Evolutionary conservation across 345 rosid species (phyloP).

Genomic region (Eucalyptus regnans): DNA sequence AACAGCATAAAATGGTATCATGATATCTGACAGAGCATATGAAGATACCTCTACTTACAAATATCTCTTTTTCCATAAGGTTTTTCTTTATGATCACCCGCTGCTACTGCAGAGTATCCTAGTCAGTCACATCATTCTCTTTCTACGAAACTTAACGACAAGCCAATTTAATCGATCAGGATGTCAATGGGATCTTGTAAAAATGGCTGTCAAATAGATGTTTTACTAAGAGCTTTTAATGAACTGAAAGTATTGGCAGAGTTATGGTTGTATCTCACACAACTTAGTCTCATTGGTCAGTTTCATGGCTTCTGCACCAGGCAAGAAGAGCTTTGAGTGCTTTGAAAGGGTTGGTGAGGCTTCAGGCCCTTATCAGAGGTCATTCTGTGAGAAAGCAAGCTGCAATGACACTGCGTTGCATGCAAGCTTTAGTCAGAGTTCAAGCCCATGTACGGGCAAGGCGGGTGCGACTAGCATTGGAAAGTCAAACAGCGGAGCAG

Average conservation of each 20-base stretch:
- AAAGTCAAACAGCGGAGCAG: conserved; percentile 70
- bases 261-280: not conserved
- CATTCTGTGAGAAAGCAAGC: conserved; percentile 99
- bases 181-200: not conserved
- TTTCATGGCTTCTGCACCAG: conserved; percentile 11
- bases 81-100: not conserved
- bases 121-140: not conserved
- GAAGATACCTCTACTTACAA: not conserved
- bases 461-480: conserved; percentile 84
- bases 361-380: conserved; percentile 96
- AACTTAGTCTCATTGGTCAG: not conserved
- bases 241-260: not conserved
- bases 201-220: not conserved
- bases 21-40: not conserved
- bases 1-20: not conserved
- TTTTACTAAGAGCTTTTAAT: not conserved
- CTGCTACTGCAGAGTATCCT: not conserved
- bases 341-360: conserved; percentile 90
- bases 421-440: conserved; percentile 99
- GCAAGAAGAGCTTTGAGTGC: conserved; percentile 97
- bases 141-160: not conserved
- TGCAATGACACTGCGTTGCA: conserved; percentile 94
- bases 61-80: not conserved
- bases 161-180: not conserved
- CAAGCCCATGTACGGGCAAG: conserved; percentile 97